Percentiles rank a stretch among this genome's conserved stretches.
These are phyloP conservation scores for Brassica incana DNA, from an alignment of 345 rosid genomes.

Conservation along the genomic window DNA sequence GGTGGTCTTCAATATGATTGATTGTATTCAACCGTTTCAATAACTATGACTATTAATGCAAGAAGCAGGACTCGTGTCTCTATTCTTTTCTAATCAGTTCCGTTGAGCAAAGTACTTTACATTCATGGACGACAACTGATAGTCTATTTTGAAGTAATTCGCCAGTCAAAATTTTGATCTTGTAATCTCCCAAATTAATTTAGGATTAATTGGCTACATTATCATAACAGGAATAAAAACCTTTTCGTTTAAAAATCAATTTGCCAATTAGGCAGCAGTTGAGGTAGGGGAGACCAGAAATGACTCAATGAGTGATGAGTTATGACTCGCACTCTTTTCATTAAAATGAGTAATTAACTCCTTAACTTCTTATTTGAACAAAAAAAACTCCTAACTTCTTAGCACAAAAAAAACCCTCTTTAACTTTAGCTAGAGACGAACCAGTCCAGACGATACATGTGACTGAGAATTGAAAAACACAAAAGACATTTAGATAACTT, in stretches of 20 bases:
- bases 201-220: background rate
- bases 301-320: slow-evolving; percentile 11
- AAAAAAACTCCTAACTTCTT: too few relatives aligned
- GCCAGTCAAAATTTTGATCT: background rate
- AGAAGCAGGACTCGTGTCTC: slow-evolving; percentile 12
- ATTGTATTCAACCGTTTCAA: slow-evolving; percentile 17
- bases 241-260: slow-evolving; percentile 6
- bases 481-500: background rate
- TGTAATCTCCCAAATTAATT: background rate
- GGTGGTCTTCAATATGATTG: slow-evolving; percentile 21
- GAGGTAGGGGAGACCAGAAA: slow-evolving; percentile 3
- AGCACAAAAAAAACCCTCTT: background rate
- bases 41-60: slow-evolving; percentile 9
- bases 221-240: background rate
- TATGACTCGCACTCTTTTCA: slow-evolving; percentile 24
- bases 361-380: too few relatives aligned
- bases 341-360: slow-evolving; percentile 22
- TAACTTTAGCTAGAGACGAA: background rate
- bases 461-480: slow-evolving; percentile 12
- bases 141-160: background rate
- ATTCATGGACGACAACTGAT: background rate
- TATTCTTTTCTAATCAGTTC: background rate
- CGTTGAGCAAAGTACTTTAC: background rate
- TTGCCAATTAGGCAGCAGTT: slow-evolving; percentile 10
- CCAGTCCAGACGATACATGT: slow-evolving; percentile 31